Percentiles rank a stretch among this genome's conserved stretches.
Conservation (phyloP, 345 rosid species). For the Linum trigynum region DNA sequence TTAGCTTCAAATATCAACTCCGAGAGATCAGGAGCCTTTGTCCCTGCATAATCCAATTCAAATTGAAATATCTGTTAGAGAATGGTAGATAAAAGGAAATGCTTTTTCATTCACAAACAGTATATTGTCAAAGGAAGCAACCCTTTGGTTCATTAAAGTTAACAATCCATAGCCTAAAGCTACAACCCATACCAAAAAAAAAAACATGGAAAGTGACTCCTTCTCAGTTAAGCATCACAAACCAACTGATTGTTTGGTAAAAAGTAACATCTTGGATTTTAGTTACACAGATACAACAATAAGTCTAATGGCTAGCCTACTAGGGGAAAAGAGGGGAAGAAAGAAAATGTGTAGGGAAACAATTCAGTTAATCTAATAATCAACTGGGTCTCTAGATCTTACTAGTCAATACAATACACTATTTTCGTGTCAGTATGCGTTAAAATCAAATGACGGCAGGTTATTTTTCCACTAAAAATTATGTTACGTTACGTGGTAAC, state of each 20-base stretch:
- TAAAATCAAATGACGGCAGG: no score
- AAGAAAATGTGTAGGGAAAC: neutral
- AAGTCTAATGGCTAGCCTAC: neutral
- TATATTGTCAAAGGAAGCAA: constrained; percentile 4
- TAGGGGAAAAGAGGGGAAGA: neutral
- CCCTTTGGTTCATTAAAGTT: no score
- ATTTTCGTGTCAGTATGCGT: no score
- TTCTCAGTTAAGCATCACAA: neutral
- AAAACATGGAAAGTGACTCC: neutral
- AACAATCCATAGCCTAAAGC: no score
- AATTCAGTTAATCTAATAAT: neutral
- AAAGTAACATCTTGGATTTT: no score
- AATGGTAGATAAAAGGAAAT: constrained; percentile 5
- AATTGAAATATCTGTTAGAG: constrained; percentile 1
- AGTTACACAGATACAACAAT: no score
- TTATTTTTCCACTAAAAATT: no score
- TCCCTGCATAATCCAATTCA: constrained; percentile 22
- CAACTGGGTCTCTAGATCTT: neutral
- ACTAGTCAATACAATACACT: neutral
- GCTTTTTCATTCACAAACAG: neutral
- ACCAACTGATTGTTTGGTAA: neutral
- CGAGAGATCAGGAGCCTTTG: constrained; percentile 32
- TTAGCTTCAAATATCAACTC: constrained; percentile 70
- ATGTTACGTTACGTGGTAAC: no score
- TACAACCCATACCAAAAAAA: no score